Evolutionary conservation across 108 stramenopile species (phyloP).

Genomic region (Conticribra weissflogii): DNA sequence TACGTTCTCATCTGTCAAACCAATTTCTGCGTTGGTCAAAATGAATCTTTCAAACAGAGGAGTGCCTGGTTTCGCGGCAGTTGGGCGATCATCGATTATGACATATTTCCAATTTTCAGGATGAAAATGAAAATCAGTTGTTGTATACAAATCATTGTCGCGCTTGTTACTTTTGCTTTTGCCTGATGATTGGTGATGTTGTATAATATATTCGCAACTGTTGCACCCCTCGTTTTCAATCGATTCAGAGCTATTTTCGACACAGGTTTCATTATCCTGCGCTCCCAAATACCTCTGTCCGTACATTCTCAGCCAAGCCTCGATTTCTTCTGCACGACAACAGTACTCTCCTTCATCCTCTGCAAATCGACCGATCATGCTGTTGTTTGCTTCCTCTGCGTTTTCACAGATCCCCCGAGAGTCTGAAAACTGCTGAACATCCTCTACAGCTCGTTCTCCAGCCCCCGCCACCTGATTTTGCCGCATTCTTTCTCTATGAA

Average conservation of each 20-base stretch:
- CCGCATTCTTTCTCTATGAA: conserved; percentile 12
- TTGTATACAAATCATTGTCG: not conserved
- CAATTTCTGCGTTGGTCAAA: conserved; percentile 57
- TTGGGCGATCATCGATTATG: conserved; percentile 49
- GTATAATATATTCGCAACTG: not conserved
- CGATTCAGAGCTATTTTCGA: not conserved
- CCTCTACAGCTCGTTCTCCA: not conserved
- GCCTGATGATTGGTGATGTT: not conserved
- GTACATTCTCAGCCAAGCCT: conserved; percentile 46
- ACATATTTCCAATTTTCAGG: conserved; percentile 33
- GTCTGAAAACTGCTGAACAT: not conserved
- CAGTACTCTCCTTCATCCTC: conserved; percentile 46
- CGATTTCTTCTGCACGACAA: conserved; percentile 51
- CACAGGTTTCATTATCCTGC: not conserved
- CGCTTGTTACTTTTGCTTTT: not conserved
- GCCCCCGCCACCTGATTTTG: conserved; percentile 1
- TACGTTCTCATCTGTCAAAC: conserved; percentile 47
- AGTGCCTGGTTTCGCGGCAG: conserved; percentile 36
- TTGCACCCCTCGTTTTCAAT: too few relatives aligned
- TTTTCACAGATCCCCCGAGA: not conserved
- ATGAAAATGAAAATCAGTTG: conserved; percentile 31
- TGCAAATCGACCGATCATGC: conserved; percentile 28
- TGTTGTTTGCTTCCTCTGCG: not conserved
- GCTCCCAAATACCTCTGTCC: conserved; percentile 35
- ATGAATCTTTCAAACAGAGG: conserved; percentile 48